Evolutionary conservation across 306 rosid species (phyloP).

Genomic region (Trifolium subterraneum): DNA sequence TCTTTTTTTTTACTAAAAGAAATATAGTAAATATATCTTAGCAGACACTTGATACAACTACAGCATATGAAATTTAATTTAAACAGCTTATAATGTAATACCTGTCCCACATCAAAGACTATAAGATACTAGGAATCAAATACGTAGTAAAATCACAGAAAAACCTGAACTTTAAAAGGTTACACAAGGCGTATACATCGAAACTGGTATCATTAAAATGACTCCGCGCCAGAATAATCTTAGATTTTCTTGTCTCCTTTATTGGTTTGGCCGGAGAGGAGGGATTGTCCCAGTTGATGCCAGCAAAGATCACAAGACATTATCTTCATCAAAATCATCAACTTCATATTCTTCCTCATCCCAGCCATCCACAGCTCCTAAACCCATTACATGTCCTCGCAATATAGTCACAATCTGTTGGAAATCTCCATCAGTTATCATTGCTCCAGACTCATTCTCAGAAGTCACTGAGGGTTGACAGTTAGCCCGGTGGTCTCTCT

Average conservation of each 20-base stretch:
- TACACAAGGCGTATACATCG: slow-evolving; percentile 7
- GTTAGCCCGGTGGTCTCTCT: slow-evolving; percentile 46
- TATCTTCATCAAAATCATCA: slow-evolving; percentile 62
- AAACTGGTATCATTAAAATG: slow-evolving; percentile 8
- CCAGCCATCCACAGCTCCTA: slow-evolving; percentile 44
- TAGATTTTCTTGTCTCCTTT: slow-evolving; percentile 13
- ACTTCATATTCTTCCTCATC: slow-evolving; percentile 58
- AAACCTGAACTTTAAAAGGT: slow-evolving; percentile 12
- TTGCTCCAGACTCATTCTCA: slow-evolving; percentile 43
- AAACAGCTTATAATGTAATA: slow-evolving; percentile 2
- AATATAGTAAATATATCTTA: too few relatives aligned
- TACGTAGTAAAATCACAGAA: slow-evolving; percentile 32
- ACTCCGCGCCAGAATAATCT: slow-evolving; percentile 27
- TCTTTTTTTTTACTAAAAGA: too few relatives aligned
- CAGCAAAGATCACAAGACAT: slow-evolving; percentile 44
- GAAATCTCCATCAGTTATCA: slow-evolving; percentile 40
- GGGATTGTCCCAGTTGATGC: slow-evolving; percentile 24
- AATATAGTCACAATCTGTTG: slow-evolving; percentile 47
- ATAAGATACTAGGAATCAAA: slow-evolving; percentile 16
- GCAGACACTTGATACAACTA: background rate
- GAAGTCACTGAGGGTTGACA: slow-evolving; percentile 30
- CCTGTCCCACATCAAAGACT: slow-evolving; percentile 1
- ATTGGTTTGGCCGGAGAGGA: slow-evolving; percentile 25
- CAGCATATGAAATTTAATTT: slow-evolving; percentile 1
- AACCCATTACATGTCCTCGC: slow-evolving; percentile 42